Percentiles rank a stretch among this genome's conserved stretches.
Evolutionary conservation across 2,329 filamentous ascomycete genomes (phyloP).

Genomic region (Parascedosporium putredinis): DNA sequence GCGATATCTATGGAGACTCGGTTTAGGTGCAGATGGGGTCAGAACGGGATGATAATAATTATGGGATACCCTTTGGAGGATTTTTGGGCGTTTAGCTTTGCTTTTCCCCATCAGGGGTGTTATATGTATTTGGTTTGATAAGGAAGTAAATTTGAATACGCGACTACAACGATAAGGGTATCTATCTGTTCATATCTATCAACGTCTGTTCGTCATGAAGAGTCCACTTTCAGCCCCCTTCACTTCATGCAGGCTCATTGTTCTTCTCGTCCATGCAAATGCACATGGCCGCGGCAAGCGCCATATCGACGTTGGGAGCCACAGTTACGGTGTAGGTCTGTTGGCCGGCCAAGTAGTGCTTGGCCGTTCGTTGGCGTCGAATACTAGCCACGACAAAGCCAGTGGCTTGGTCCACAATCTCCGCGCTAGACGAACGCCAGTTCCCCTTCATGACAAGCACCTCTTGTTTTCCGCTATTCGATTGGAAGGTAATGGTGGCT

Average conservation of each 20-base stretch:
- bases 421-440: slow-evolving; percentile 45
- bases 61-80: too few relatives aligned
- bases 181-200: too few relatives aligned
- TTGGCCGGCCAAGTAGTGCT: slow-evolving; percentile 48
- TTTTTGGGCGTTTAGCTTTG: too few relatives aligned
- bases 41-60: too few relatives aligned
- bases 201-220: too few relatives aligned
- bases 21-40: too few relatives aligned
- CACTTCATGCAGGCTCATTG: slow-evolving; percentile 15
- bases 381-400: slow-evolving; percentile 47
- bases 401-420: slow-evolving; percentile 43
- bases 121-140: too few relatives aligned
- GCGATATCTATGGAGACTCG: too few relatives aligned
- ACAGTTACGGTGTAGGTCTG: slow-evolving; percentile 57
- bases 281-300: slow-evolving; percentile 55
- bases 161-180: too few relatives aligned
- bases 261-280: slow-evolving; percentile 60
- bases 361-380: slow-evolving; percentile 43
- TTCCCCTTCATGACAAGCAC: slow-evolving; percentile 49
- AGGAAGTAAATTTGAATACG: too few relatives aligned
- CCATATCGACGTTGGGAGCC: slow-evolving; percentile 55
- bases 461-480: slow-evolving; percentile 29
- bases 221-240: neutral
- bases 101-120: too few relatives aligned
- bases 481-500: slow-evolving; percentile 47